These are phyloP conservation scores for Xerocomus brunneocitrinus DNA, from an alignment of 768 basidiomycete genomes.

Conservation along the genomic window DNA sequence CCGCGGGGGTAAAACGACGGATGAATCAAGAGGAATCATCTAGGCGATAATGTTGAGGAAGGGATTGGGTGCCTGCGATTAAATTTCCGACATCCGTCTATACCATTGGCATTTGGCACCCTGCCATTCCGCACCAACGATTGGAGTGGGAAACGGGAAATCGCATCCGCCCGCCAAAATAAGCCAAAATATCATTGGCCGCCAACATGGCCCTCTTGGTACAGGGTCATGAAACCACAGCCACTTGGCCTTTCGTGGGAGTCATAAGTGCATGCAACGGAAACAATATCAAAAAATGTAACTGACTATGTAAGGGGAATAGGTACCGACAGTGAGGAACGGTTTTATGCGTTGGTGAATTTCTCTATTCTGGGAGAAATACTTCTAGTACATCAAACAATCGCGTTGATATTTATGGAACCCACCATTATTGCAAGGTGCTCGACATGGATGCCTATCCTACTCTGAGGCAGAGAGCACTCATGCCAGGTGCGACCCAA, in stretches of 20 bases:
- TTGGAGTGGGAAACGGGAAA: background rate
- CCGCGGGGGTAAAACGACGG: background rate
- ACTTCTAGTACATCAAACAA: background rate
- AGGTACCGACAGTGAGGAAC: background rate
- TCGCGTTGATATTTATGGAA: background rate
- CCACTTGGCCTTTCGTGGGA: conserved; percentile 11
- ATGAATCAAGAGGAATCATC: background rate
- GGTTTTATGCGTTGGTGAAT: background rate
- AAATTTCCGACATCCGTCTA: background rate
- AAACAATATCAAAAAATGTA: background rate
- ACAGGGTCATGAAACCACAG: background rate
- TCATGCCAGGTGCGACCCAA: background rate
- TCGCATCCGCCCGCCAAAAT: background rate
- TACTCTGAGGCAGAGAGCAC: background rate
- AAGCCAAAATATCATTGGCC: conserved; percentile 2
- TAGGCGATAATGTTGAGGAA: background rate
- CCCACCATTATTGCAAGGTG: background rate
- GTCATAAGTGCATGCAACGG: background rate
- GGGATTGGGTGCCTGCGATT: background rate
- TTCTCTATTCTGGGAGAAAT: background rate
- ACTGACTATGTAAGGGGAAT: background rate
- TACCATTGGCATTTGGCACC: conserved; percentile 8
- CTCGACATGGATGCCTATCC: background rate
- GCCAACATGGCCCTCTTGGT: background rate
- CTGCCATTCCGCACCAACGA: conserved; percentile 1